A percentile compares a stretch with the other conserved stretches of the same genome.
Conservation (phyloP, 2,329 filamentous ascomycete genomes). For the Hypoxylon sp. region DNA sequence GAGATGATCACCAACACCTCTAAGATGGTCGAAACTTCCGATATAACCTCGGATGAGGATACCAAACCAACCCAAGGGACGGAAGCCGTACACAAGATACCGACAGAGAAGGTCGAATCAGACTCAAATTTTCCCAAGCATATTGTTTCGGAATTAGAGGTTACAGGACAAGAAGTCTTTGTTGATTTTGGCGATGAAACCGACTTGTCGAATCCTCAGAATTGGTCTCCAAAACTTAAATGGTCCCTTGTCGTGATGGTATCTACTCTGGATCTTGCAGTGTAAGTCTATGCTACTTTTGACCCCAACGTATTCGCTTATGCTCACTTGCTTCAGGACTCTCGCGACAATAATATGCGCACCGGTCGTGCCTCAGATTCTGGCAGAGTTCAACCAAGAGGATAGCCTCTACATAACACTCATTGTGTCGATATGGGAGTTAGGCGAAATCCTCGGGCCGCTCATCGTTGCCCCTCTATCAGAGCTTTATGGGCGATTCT, state of each 20-base stretch:
- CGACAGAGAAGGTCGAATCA: neutral
- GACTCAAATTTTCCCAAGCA: neutral
- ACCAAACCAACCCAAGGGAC: neutral
- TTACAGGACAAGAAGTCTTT: neutral
- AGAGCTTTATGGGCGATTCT: conserved; percentile 32
- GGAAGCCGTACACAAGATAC: neutral
- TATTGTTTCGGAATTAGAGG: neutral
- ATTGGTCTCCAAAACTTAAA: conserved; percentile 30
- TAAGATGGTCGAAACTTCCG: neutral
- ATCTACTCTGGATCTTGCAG: conserved; percentile 27
- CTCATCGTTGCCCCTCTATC: conserved; percentile 32
- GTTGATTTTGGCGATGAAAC: conserved; percentile 25
- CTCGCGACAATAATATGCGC: neutral
- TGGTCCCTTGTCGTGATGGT: conserved; percentile 25
- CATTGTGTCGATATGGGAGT: neutral
- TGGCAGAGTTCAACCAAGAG: neutral
- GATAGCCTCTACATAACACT: neutral
- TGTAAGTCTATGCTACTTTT: neutral
- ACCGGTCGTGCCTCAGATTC: neutral
- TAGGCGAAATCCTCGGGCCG: conserved; percentile 15
- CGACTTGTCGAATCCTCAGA: conserved; percentile 28
- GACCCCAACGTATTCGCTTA: neutral
- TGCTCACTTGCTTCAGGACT: neutral
- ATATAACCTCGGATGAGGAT: neutral
- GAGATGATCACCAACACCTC: neutral